Conservation (phyloP, 768 basidiomycete species). For the Lactifluus volemus region DNA sequence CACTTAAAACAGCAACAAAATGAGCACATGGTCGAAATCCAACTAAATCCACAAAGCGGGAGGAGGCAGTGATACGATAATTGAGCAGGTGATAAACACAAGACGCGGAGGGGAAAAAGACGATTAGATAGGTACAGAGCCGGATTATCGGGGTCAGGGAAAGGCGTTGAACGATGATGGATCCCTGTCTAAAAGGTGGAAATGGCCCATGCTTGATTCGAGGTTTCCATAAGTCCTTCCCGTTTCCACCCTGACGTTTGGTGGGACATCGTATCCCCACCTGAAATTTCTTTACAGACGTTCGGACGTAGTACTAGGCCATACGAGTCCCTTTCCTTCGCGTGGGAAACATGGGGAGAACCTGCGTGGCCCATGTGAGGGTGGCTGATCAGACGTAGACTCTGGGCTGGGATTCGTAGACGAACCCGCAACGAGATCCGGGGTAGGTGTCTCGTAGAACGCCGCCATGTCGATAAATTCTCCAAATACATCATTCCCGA, state of each 20-base stretch:
- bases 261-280: too few relatives aligned
- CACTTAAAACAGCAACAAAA: constrained; percentile 8
- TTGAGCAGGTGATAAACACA: constrained; percentile 16
- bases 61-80: constrained; percentile 6
- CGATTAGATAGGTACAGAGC: constrained; percentile 14
- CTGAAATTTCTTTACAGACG: too few relatives aligned
- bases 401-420: too few relatives aligned
- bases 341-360: too few relatives aligned
- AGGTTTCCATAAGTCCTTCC: constrained; percentile 55
- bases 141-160: constrained; percentile 21
- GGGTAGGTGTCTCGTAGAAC: too few relatives aligned
- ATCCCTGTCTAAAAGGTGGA: constrained; percentile 32
- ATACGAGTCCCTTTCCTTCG: too few relatives aligned
- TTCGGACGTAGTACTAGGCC: too few relatives aligned
- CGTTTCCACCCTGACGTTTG: constrained; percentile 55
- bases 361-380: too few relatives aligned
- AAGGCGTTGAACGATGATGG: neutral
- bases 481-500: too few relatives aligned
- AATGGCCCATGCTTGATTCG: constrained; percentile 70
- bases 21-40: constrained; percentile 19
- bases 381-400: too few relatives aligned
- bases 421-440: too few relatives aligned
- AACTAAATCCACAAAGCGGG: constrained; percentile 16
- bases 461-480: too few relatives aligned
- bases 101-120: constrained; percentile 5